Base-by-base conservation (phyloP, 805 yeast genomes). In the Ogataea ramenticola region DNA sequence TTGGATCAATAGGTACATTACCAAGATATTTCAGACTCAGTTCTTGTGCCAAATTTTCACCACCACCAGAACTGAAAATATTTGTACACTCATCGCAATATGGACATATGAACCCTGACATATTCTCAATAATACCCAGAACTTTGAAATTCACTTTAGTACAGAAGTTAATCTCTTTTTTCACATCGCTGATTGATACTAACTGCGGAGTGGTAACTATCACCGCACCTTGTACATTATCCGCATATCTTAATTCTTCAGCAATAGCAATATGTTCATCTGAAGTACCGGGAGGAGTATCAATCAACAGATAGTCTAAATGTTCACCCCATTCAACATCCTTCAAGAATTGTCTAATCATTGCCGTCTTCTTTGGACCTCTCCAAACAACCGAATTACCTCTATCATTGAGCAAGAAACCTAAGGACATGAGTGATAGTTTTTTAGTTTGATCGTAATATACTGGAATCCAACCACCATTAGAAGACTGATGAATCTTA, bases 271-370 rank as follows among this genome's bases (percentile, higher is more conserved):
- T 93, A 61, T 93, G 99, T 61, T 93, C 99, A 63, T 93, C 99
- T 0, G 96, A 85, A 0, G 99, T 93, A 0, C 99, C 99, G 0
- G 99, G 99, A 1, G 99, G 99, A 0, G 99, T 93, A 60, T 93
- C 99, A 6, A 93, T 89, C 29, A 93, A 65, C 44, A 91, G 65
- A 58, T 86, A 91, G 54, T 82, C 79, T 44, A 87, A 79, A 17
- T 34, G 26, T 24, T 74, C 67, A 0, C 88, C 96, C 99, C 99
- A 93, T 26, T 77, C 77, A 2, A 91, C 96, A 60, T 93, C 98
- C 48, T 79, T 77, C 36, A 95, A 69, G 58, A 93, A 91, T 65
- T 93, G 99, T 48, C 90, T 76, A 32, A 93, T 86, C 98, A 93
- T 93, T 14, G 97, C 96, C 0, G 97, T 90, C 60, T 95, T 93